Percentiles rank a stretch among this genome's conserved stretches.
Evolutionary conservation across 129 eudicot species (phyloP).

Genomic region (Daucus carota): DH1_v3.0 NC_030384.2:42425501-42426000

Average conservation of each 20-base stretch:
- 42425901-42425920: no score
- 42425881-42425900: not conserved
- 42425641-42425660: conserved; percentile 84
- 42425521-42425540: not conserved
- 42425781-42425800: conserved; percentile 91
- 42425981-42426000: not conserved
- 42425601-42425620: conserved; percentile 62
- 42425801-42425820: conserved; percentile 75
- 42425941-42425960: not conserved
- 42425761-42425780: conserved; percentile 73
- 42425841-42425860: not conserved
- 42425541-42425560: not conserved
- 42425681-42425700: conserved; percentile 79
- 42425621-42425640: conserved; percentile 65
- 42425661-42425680: conserved; percentile 53
- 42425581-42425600: conserved; percentile 30
- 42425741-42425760: conserved; percentile 84
- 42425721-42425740: conserved; percentile 97
- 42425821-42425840: conserved; percentile 29
- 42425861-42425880: not conserved
- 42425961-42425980: not conserved
- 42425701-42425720: conserved; percentile 89
- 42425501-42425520: not conserved
- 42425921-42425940: not conserved
- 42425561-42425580: not conserved